Conservation (phyloP, 148 eudicot species). For the Spergularia marina region DNA sequence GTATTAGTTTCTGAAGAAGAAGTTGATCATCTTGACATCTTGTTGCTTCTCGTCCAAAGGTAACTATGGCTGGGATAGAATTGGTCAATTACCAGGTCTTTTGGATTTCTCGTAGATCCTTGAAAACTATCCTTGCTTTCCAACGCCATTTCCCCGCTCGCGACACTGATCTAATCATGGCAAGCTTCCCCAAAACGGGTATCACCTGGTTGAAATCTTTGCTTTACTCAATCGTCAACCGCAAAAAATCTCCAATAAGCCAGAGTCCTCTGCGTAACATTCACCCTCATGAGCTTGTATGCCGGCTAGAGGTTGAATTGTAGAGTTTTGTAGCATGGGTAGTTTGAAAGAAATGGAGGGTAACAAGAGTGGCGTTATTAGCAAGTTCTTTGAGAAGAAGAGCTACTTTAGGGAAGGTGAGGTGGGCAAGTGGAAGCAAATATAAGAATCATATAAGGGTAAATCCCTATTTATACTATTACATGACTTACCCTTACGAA, state of each 20-base stretch:
- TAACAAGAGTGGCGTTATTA: slow-evolving; percentile 22
- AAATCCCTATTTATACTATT: no score
- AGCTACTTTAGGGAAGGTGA: slow-evolving; percentile 21
- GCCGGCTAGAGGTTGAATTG: slow-evolving; percentile 9
- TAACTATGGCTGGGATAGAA: not conserved
- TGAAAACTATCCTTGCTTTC: not conserved
- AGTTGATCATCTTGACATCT: slow-evolving; percentile 4
- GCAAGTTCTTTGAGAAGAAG: slow-evolving; percentile 11
- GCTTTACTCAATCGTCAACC: slow-evolving; percentile 12
- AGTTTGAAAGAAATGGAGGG: slow-evolving; percentile 23
- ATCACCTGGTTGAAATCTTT: slow-evolving; percentile 27
- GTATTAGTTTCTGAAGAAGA: not conserved
- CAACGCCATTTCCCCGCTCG: slow-evolving; percentile 17
- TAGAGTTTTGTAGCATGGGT: slow-evolving; percentile 19
- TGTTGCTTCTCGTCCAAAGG: slow-evolving; percentile 7
- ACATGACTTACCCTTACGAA: no score
- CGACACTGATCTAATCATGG: slow-evolving; percentile 14
- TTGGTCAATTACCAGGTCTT: slow-evolving; percentile 9
- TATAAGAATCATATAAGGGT: no score
- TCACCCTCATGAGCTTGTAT: slow-evolving; percentile 21
- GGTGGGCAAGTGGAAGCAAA: slow-evolving; percentile 29
- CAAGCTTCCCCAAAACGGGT: slow-evolving; percentile 19
- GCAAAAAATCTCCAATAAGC: not conserved
- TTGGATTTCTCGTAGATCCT: not conserved
- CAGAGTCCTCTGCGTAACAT: slow-evolving; percentile 8